Evolutionary conservation across 768 basidiomycete species (phyloP), one percentile per base, ranked within the genome.

Genomic region (Tephrocybe rancida): DNA sequence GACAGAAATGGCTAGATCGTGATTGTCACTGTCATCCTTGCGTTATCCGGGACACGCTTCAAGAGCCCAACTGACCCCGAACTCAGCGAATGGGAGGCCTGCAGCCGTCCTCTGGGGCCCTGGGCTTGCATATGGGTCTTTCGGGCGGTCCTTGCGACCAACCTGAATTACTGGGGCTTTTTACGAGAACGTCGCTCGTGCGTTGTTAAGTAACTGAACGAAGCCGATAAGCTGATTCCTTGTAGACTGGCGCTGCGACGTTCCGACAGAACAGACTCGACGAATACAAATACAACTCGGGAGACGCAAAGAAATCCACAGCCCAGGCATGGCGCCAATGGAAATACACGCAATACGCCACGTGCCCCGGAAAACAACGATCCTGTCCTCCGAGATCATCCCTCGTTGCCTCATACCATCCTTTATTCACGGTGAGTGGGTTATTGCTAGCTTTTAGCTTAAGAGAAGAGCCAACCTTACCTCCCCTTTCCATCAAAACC

Each of bases 51-150:
- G 13, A 67, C 81, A 0, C 65, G 70, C 25, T 71, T 72, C 22
- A 70, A 71, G 57, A 86, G 82, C 57, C 81, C 80, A 2, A 72
- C 67, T 0, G 43, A 73, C 32, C 64, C 67, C 2, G 56, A 51
- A 3, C 48, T 71, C 35, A 78, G 74, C 44, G 87, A 90, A 69
- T 87, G 87, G 75, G 60, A 69, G 22, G 84, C 85, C 0, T 90
- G 88, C 58, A 74, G 74, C 39, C 77, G 82, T 16, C 87, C 88
- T 7, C 66, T 90, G 22, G 88, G 88, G 5, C 69, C 74, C 2
- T 90, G 87, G 88, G 79, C 85, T 47, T 73, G 76, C 30, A 70
- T 90, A 4, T 90, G 88, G 88, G 65, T 85, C 22, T 70, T 76
- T 18, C 74, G 85, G 47, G 79, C 80, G 1, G 63, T 73, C 10